Percentiles rank a stretch among this genome's conserved stretches.
Evolutionary conservation across 2,329 filamentous ascomycete species (phyloP).

Genomic region (Xylaria sp.): DNA sequence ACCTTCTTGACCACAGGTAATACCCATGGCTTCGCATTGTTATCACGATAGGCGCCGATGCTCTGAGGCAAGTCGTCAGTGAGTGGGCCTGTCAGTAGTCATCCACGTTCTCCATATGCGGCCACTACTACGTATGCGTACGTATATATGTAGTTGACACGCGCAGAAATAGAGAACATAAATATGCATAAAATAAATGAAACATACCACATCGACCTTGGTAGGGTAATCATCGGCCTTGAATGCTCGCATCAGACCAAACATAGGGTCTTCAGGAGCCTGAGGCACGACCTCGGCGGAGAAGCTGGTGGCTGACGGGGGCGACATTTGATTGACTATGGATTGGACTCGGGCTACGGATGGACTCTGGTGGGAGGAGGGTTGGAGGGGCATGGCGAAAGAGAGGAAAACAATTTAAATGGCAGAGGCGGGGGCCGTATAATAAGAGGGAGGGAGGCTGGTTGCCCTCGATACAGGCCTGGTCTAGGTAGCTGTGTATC

Average conservation of each 20-base stretch:
- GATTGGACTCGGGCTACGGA: slow-evolving; percentile 65
- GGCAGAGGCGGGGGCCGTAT: slow-evolving; percentile 18
- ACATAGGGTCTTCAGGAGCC: slow-evolving; percentile 94
- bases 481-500: too few relatives aligned
- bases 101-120: not conserved
- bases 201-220: slow-evolving; percentile 89
- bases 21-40: slow-evolving; percentile 97
- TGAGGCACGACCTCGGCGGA: slow-evolving; percentile 81
- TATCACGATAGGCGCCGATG: slow-evolving; percentile 92
- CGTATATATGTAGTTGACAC: too few relatives aligned
- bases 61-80: slow-evolving; percentile 52
- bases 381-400: slow-evolving; percentile 55
- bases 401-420: slow-evolving; percentile 28
- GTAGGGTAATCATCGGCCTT: slow-evolving; percentile 77
- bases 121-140: too few relatives aligned
- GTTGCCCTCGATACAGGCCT: too few relatives aligned
- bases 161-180: not conserved
- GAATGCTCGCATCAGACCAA: slow-evolving; percentile 90
- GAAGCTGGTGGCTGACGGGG: slow-evolving; percentile 74
- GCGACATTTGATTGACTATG: slow-evolving; percentile 77
- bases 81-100: too few relatives aligned
- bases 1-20: slow-evolving; percentile 97
- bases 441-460: not conserved
- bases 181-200: too few relatives aligned
- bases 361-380: slow-evolving; percentile 54